phyloP scores from a whole-genome alignment of 768 basidiomycete genomes.

The Cystobasidium onofrii region DNA sequence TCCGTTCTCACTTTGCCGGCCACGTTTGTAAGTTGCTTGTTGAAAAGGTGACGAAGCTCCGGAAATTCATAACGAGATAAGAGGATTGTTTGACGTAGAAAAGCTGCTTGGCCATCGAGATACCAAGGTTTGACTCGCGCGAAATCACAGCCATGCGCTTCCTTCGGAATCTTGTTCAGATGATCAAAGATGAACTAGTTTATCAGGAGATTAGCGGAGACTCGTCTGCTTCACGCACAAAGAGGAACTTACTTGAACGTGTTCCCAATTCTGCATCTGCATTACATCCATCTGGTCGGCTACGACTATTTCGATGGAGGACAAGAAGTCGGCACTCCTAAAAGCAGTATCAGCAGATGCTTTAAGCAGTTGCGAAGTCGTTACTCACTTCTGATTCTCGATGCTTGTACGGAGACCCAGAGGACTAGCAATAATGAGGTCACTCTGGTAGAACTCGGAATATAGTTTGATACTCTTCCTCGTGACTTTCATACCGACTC shows the following conservation, averaged over 20 bases:
- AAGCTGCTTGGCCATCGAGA: conserved; percentile 75
- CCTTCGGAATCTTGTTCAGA: conserved; percentile 81
- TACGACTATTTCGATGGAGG: conserved; percentile 83
- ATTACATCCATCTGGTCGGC: conserved; percentile 87
- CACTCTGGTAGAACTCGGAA: conserved; percentile 78
- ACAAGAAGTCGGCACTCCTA: conserved; percentile 80
- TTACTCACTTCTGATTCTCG: conserved; percentile 82
- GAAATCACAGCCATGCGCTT: conserved; percentile 89
- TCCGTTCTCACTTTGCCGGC: conserved; percentile 71
- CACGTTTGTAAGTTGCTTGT: conserved; percentile 66
- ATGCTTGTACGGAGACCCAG: conserved; percentile 81
- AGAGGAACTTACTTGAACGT: conserved; percentile 62
- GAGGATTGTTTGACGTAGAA: conserved; percentile 81
- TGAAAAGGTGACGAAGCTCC: conserved; percentile 73
- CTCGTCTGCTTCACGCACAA: too few species aligned
- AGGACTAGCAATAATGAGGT: conserved; percentile 87
- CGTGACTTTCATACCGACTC: conserved; percentile 85
- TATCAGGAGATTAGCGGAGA: not conserved
- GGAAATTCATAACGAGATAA: conserved; percentile 81
- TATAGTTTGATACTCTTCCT: conserved; percentile 86
- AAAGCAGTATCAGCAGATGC: not conserved
- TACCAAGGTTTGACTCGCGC: conserved; percentile 98
- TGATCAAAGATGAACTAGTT: conserved; percentile 57
- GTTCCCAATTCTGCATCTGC: conserved; percentile 99
- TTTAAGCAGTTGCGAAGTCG: not conserved